Conservation (phyloP, 2,329 filamentous ascomycete genomes). For the Colletotrichum plurivorum region DNA sequence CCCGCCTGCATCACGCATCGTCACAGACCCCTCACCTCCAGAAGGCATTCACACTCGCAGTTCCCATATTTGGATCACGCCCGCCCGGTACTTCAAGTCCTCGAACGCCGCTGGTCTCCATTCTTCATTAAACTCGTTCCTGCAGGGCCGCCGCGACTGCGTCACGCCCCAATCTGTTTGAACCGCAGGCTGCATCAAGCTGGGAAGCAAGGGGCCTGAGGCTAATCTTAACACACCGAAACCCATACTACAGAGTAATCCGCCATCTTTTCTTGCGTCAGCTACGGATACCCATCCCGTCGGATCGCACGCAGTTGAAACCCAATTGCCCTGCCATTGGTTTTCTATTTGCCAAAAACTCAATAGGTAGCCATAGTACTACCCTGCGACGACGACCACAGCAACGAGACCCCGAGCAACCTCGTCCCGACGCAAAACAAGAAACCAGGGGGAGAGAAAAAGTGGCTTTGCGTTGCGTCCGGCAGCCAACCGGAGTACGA, state of each 20-base stretch:
- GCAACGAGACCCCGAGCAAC: neutral
- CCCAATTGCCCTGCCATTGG: too few species aligned
- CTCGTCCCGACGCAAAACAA: neutral
- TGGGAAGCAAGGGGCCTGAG: constrained; percentile 20
- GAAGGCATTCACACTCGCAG: neutral
- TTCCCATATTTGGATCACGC: neutral
- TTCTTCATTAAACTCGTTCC: constrained; percentile 38
- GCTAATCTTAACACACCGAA: constrained; percentile 26
- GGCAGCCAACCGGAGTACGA: constrained; percentile 28
- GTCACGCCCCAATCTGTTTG: constrained; percentile 30
- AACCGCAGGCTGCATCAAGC: constrained; percentile 28
- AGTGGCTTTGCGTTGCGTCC: constrained; percentile 20
- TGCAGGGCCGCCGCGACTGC: constrained; percentile 17
- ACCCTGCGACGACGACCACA: constrained; percentile 7
- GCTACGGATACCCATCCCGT: neutral
- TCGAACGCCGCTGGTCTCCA: constrained; percentile 9
- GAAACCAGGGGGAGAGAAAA: constrained; percentile 22
- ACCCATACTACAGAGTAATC: neutral
- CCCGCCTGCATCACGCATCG: constrained; percentile 16
- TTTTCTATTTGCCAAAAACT: too few species aligned
- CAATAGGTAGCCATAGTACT: neutral
- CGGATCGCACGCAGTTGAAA: neutral
- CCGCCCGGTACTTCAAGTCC: neutral
- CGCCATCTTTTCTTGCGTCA: neutral
- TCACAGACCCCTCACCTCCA: constrained; percentile 5